A percentile compares a stretch with the other conserved stretches of the same genome.
Conservation (phyloP, 2,329 filamentous ascomycete species). For the Scedosporium dehoogii region DNA sequence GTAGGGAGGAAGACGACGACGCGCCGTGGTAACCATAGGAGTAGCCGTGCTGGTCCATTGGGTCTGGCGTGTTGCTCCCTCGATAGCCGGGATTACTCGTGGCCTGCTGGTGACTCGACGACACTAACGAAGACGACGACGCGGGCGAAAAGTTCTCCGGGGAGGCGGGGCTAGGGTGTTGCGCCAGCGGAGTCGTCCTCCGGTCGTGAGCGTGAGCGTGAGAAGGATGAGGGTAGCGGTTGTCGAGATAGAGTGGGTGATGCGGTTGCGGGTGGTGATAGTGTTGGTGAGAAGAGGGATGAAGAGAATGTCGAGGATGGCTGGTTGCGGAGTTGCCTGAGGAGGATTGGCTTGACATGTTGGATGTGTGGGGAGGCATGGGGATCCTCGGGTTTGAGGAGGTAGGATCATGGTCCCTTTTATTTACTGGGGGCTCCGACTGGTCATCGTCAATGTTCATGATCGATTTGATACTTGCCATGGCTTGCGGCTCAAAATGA, state of each 20-base stretch:
- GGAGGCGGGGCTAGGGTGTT: not conserved
- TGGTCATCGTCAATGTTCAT: conserved; percentile 9
- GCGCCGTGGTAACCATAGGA: conserved; percentile 15
- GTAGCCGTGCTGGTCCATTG: conserved; percentile 33
- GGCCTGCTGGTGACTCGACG: not conserved
- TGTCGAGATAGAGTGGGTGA: not conserved
- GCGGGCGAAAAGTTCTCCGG: conserved; percentile 1
- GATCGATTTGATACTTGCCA: conserved; percentile 10
- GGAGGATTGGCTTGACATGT: not conserved
- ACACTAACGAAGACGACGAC: not conserved
- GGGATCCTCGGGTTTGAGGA: not conserved
- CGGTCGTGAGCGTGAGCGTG: not conserved
- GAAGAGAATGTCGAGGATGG: conserved; percentile 2
- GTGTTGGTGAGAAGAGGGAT: not conserved
- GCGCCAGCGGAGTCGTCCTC: not conserved
- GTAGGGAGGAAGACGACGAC: conserved; percentile 15
- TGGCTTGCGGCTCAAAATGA: conserved; percentile 4
- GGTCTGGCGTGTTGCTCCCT: conserved; percentile 35
- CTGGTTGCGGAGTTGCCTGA: not conserved
- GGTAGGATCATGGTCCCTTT: conserved; percentile 8
- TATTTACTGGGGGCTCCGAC: not conserved
- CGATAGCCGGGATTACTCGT: conserved; percentile 22
- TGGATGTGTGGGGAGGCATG: not conserved
- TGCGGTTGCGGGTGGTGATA: not conserved
- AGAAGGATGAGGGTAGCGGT: not conserved